Evolutionary conservation across 345 rosid species (phyloP).

Genomic region (Pistacia integerrima): DNA sequence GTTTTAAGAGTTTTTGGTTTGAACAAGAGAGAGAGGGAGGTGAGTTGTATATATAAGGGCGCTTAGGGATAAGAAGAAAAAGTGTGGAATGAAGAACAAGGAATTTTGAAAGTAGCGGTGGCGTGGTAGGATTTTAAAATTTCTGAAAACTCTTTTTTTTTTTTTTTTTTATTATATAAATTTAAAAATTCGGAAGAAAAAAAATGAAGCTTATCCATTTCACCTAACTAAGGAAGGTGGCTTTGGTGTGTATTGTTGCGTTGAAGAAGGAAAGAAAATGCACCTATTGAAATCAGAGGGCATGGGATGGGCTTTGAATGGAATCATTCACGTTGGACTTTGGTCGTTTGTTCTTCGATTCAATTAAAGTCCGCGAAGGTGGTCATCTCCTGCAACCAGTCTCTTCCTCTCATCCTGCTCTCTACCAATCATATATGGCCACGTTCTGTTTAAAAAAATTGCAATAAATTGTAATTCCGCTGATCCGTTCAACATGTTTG

Average conservation of each 20-base stretch:
- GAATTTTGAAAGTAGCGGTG: slow-evolving; percentile 26
- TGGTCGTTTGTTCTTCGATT: slow-evolving; percentile 12
- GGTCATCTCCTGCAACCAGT: neutral
- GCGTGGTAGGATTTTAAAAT: neutral
- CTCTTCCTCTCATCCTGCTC: neutral
- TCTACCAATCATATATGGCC: neutral
- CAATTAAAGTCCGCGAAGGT: slow-evolving; percentile 13
- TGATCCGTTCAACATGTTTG: neutral
- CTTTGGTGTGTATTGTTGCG: neutral
- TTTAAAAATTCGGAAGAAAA: neutral
- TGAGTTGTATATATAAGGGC: slow-evolving; percentile 15
- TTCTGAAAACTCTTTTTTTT: neutral
- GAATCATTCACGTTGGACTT: slow-evolving; percentile 23
- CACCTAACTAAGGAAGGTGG: slow-evolving; percentile 22
- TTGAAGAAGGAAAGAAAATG: neutral
- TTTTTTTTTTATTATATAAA: neutral
- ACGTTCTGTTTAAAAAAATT: neutral
- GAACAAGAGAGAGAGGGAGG: neutral
- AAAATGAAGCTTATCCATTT: slow-evolving; percentile 43
- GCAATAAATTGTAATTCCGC: neutral
- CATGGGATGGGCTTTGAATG: neutral
- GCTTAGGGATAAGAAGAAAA: neutral
- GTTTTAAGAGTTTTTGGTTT: neutral
- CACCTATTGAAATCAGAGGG: neutral
- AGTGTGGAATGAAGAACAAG: slow-evolving; percentile 28